phyloP scores from a whole-genome alignment of 208 protist species.

The Trypanosoma cruzi region DNA sequence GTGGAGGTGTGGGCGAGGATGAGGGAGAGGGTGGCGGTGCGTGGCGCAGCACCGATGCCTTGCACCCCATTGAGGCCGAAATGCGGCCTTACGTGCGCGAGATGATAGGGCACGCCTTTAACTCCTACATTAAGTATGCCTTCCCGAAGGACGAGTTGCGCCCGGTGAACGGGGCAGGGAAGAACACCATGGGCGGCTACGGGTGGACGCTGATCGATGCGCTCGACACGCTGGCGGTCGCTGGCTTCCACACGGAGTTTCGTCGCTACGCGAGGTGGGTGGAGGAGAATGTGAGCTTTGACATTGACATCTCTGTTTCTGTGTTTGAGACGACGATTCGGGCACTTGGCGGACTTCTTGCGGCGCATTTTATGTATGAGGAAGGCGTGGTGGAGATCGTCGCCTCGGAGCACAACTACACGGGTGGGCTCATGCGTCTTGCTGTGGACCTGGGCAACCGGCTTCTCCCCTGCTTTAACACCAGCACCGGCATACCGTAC shows the following conservation, averaged over 20 bases:
- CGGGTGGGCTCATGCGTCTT: too few species aligned
- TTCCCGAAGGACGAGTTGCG: constrained; percentile 92
- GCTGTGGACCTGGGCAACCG: too few species aligned
- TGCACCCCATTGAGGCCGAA: constrained; percentile 45
- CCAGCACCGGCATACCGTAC: too few species aligned
- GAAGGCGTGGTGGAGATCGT: too few species aligned
- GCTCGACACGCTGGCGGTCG: constrained; percentile 68
- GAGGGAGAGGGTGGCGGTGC: background rate
- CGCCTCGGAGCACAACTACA: too few species aligned
- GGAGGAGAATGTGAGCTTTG: constrained; percentile 56
- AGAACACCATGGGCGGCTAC: constrained; percentile 52
- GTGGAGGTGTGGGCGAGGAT: background rate
- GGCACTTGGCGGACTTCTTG: too few species aligned
- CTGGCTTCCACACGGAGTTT: constrained; percentile 43
- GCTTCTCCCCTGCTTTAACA: too few species aligned
- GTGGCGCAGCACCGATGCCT: constrained; percentile 14
- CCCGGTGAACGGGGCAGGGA: constrained; percentile 55
- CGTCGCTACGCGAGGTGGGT: constrained; percentile 52
- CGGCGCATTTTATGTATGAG: too few species aligned
- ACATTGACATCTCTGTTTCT: constrained; percentile 69
- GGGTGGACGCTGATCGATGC: constrained; percentile 84
- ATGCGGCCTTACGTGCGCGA: constrained; percentile 57
- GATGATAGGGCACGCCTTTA: constrained; percentile 89
- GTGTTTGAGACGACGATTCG: constrained; percentile 91
- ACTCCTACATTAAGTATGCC: constrained; percentile 82